Conservation (phyloP, 2,329 filamentous ascomycete genomes). For the Colletotrichum orchidophilum region DNA sequence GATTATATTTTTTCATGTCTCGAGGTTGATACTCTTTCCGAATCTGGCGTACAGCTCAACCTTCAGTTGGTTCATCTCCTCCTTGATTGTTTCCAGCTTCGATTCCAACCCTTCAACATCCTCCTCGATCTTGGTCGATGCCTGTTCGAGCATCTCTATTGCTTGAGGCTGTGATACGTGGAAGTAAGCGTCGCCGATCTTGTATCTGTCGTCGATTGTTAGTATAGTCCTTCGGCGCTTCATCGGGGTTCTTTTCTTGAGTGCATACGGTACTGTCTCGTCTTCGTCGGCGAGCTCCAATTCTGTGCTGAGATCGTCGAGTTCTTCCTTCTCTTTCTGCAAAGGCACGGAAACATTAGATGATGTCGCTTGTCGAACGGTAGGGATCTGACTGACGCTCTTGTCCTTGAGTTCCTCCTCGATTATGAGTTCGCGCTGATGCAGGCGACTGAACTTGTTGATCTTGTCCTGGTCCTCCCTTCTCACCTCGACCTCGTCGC, state of each 20-base stretch:
- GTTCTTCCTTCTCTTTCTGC: conserved; percentile 98
- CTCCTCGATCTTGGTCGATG: conserved; percentile 77
- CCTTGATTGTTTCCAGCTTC: conserved; percentile 76
- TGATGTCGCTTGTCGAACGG: not conserved
- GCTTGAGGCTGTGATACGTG: conserved; percentile 85
- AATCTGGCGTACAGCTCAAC: conserved; percentile 94
- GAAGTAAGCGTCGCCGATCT: conserved; percentile 96
- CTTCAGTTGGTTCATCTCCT: conserved; percentile 91
- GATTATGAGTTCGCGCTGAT: conserved; percentile 82
- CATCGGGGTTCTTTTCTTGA: not conserved
- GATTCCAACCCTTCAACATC: conserved; percentile 82
- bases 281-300: conserved; percentile 96
- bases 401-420: conserved; percentile 85
- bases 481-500: conserved; percentile 90
- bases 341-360: conserved; percentile 32
- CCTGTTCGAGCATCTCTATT: conserved; percentile 81
- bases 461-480: conserved; percentile 99
- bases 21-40: conserved; percentile 95
- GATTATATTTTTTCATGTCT: conserved; percentile 67
- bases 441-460: conserved; percentile 94
- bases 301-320: conserved; percentile 91
- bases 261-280: conserved; percentile 81
- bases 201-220: conserved; percentile 72
- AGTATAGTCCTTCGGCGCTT: not conserved
- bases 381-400: conserved; percentile 66